These are phyloP conservation scores for Candida vartiovaarae DNA, from an alignment of 805 yeast species.

Conservation along the genomic window DNA sequence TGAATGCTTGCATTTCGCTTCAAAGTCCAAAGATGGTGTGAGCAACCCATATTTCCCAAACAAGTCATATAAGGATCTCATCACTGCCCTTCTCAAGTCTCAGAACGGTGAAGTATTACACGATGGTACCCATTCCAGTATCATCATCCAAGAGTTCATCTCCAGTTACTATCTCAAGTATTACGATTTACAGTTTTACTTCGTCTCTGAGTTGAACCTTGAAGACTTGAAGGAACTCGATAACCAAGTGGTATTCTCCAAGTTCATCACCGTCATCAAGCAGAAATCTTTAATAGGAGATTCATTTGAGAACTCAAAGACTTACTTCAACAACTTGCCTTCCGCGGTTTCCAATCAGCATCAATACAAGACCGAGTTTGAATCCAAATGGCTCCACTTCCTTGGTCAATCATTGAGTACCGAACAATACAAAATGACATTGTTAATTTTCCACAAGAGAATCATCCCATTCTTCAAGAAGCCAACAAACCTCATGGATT, in stretches of 20 bases:
- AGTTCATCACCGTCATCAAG: slow-evolving; percentile 32
- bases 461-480: slow-evolving; percentile 73
- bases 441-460: slow-evolving; percentile 72
- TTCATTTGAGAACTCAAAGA: slow-evolving; percentile 29
- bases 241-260: slow-evolving; percentile 22
- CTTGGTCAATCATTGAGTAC: slow-evolving; percentile 40
- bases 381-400: slow-evolving; percentile 55
- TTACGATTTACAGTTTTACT: slow-evolving; percentile 77
- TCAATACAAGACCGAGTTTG: slow-evolving; percentile 58
- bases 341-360: slow-evolving; percentile 31
- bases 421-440: slow-evolving; percentile 60
- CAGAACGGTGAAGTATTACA: slow-evolving; percentile 31
- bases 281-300: slow-evolving; percentile 27
- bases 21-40: slow-evolving; percentile 26
- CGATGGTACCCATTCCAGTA: slow-evolving; percentile 43
- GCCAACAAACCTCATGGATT: slow-evolving; percentile 88
- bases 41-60: slow-evolving; percentile 56
- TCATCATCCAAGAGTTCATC: slow-evolving; percentile 47
- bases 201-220: slow-evolving; percentile 43
- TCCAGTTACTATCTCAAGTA: slow-evolving; percentile 46
- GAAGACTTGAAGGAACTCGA: slow-evolving; percentile 13
- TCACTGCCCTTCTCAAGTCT: slow-evolving; percentile 31
- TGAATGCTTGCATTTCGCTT: slow-evolving; percentile 49
- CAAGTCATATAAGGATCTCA: slow-evolving; percentile 37
- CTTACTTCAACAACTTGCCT: slow-evolving; percentile 41